Conservation (phyloP, 768 basidiomycete species). For the Pleurotus citrinopileatus region DNA sequence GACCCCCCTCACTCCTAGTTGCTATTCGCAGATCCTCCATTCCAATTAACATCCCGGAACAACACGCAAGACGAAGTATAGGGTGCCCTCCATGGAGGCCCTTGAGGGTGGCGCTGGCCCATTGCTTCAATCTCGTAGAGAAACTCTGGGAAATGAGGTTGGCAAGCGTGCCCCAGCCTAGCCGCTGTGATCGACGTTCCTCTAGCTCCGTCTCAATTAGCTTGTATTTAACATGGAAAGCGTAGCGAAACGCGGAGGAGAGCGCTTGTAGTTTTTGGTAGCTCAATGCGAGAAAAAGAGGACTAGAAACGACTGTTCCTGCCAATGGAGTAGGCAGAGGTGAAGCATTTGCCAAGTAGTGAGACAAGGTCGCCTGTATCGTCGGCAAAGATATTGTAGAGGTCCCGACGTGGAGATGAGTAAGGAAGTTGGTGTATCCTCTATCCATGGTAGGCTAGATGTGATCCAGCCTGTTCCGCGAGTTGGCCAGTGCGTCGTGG, state of each 20-base stretch:
- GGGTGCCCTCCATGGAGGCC: conserved; percentile 69
- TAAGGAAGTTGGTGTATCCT: conserved; percentile 43
- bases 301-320: conserved; percentile 53
- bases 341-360: conserved; percentile 49
- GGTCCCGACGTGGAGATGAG: conserved; percentile 45
- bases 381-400: conserved; percentile 44
- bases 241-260: conserved; percentile 56
- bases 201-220: conserved; percentile 31
- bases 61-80: conserved; percentile 57
- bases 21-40: conserved; percentile 50
- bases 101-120: conserved; percentile 49
- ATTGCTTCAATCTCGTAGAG: conserved; percentile 41
- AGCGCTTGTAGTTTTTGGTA: conserved; percentile 48
- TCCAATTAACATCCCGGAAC: conserved; percentile 63
- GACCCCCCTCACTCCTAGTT: conserved; percentile 19
- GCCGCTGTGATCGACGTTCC: conserved; percentile 26
- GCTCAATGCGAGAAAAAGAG: conserved; percentile 48
- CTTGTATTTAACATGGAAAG: conserved; percentile 50
- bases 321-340: conserved; percentile 57
- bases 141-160: conserved; percentile 30
- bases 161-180: conserved; percentile 32
- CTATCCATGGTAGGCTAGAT: conserved; percentile 10
- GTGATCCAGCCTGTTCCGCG: too few species aligned
- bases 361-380: conserved; percentile 53
- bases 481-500: too few species aligned